phyloP scores from a whole-genome alignment of 2,329 filamentous ascomycete species.

The Ceratocystis ficicola region DNA sequence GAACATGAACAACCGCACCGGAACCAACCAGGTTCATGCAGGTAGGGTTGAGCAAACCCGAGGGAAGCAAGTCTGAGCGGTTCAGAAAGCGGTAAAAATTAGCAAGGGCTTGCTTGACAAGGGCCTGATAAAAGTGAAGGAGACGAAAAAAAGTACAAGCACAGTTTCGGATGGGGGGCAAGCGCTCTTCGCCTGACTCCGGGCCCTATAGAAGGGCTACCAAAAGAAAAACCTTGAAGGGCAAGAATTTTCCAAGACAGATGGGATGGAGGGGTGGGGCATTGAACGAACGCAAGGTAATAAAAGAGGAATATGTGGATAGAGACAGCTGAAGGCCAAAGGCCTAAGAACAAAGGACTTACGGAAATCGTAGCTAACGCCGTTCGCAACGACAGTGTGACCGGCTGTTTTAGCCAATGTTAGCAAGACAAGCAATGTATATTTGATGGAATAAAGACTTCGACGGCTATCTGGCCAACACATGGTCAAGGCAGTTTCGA shows the following conservation, averaged over 20 bases:
- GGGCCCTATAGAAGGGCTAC: too few relatives aligned
- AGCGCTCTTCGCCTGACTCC: too few relatives aligned
- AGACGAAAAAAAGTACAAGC: not conserved
- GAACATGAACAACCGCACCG: conserved; percentile 53
- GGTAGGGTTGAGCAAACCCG: conserved; percentile 57
- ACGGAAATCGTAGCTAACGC: conserved; percentile 24
- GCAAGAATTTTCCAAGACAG: not conserved
- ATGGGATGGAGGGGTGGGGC: not conserved
- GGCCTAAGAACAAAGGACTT: conserved; percentile 39
- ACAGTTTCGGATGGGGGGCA: not conserved
- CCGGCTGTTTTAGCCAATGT: conserved; percentile 22
- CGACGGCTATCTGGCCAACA: not conserved
- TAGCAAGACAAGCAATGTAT: conserved; percentile 13
- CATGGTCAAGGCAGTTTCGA: not conserved
- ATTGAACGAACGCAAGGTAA: not conserved
- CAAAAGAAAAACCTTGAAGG: not conserved
- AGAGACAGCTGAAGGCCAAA: conserved; percentile 33
- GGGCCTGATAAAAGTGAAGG: not conserved
- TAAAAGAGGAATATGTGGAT: not conserved
- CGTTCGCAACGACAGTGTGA: conserved; percentile 23
- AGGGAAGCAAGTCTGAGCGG: conserved; percentile 28
- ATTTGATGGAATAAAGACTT: not conserved
- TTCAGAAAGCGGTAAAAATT: not conserved
- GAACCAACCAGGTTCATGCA: conserved; percentile 65
- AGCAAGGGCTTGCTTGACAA: not conserved